phyloP scores from a whole-genome alignment of 2,329 filamentous ascomycete genomes.

The Fusarium nelsonii region DNA sequence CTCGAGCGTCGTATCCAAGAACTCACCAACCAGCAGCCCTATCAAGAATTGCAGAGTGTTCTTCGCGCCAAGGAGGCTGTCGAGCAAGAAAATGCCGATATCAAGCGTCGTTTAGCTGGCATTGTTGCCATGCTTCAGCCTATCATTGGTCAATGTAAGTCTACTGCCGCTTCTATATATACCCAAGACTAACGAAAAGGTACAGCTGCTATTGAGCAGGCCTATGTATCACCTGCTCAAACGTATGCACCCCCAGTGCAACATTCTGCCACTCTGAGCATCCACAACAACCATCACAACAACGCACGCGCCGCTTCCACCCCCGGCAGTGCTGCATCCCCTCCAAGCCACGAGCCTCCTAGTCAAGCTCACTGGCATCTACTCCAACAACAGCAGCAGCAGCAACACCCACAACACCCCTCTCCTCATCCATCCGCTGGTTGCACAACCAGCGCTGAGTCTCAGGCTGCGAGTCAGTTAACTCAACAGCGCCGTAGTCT shows the following conservation, averaged over 20 bases:
- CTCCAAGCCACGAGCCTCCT: constrained; percentile 39
- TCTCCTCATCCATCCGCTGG: constrained; percentile 12
- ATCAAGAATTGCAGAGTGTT: constrained; percentile 83
- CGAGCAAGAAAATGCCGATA: constrained; percentile 83
- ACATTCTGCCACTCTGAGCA: constrained; percentile 33
- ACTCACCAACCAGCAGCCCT: constrained; percentile 82
- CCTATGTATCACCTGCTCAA: constrained; percentile 52
- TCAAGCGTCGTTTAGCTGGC: constrained; percentile 75
- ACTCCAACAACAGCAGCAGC: constrained; percentile 34
- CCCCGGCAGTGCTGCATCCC: constrained; percentile 44
- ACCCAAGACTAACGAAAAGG: constrained; percentile 6
- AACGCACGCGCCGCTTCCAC: constrained; percentile 46
- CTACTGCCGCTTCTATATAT: background rate
- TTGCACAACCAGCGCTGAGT: constrained; percentile 23
- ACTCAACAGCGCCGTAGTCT: constrained; percentile 64
- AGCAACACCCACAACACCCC: constrained; percentile 24
- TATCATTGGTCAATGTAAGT: constrained; percentile 57
- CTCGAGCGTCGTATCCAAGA: constrained; percentile 80
- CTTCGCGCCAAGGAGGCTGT: constrained; percentile 81
- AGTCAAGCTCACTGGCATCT: constrained; percentile 34
- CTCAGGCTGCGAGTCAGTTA: constrained; percentile 46
- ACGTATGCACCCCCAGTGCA: constrained; percentile 45
- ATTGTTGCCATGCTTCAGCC: constrained; percentile 75
- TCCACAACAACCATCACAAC: constrained; percentile 41
- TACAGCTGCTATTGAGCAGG: constrained; percentile 47